Evolutionary conservation across 164 flowering plant species (phyloP), one percentile per base, ranked within the genome.

Genomic region (Piper longum): DNA sequence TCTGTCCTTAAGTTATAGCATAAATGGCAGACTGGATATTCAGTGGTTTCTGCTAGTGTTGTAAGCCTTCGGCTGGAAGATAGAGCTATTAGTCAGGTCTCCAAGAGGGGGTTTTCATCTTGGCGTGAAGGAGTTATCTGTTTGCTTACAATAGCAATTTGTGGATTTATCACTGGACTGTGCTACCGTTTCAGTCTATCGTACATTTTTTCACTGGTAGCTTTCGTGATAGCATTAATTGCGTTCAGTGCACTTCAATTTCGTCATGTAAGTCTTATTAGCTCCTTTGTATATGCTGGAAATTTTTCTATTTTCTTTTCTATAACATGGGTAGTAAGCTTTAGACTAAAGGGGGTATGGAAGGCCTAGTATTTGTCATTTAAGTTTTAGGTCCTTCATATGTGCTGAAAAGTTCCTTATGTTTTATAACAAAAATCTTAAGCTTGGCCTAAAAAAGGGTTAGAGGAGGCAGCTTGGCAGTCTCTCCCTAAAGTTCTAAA

Each of bases 31-130:
- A 91, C 93, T 26, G 98, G 97, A 45, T 91, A 95, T 69, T 89
- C 96, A 55, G 96, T 95, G 64, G 97, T 95, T 65, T 77, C 96
- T 52, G 96, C 99, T 9, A 85, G 96, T 72, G 89, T 85, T 6
- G 75, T 95, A 56, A 73, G 81, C 60, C 85, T 91, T 48, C 86
- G 98, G 5, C 87, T 82, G 89, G 78, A 81, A 57, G 89, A 91
- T 54, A 86, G 78, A 74, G 68, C 73, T 39, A 55, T 67, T 54
- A 75, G 62, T 66, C 76, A 62, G 65, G 73, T 56, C 67, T 76
- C 82, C 62, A 54, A 67, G 9, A 74, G 69, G 61, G 73, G 82
- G 73, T 68, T 70, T 43, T 78, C 97, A 65, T 70, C 69, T 18
- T 72, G 95, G 86, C 65, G 61, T 57, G 95, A 95, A 82, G 96